Conservation (phyloP, 75 land plant genomes). For the Larix kaempferi region DNA sequence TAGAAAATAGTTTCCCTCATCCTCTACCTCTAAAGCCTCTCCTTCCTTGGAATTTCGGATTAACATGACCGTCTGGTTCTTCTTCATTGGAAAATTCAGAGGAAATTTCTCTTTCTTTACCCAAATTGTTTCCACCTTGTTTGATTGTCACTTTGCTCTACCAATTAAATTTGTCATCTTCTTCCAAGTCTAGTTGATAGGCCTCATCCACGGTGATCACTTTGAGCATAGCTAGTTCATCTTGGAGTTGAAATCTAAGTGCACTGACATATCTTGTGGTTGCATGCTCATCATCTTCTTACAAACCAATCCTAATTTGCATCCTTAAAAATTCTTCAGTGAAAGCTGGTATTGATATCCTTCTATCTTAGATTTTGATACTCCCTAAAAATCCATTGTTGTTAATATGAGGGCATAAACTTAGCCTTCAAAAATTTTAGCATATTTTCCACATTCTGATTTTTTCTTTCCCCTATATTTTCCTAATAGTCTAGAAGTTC, state of each 20-base stretch:
- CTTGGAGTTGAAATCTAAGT: background rate
- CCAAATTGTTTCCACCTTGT: too few species aligned
- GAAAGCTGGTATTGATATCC: background rate
- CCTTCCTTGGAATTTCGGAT: background rate
- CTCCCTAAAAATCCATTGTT: background rate
- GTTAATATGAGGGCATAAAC: too few species aligned
- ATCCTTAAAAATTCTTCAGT: background rate
- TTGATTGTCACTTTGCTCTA: too few species aligned
- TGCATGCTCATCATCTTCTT: background rate
- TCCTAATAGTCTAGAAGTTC: background rate
- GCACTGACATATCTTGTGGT: background rate
- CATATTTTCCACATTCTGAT: background rate
- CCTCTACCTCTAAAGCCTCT: background rate
- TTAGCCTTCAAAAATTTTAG: background rate
- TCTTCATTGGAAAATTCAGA: background rate
- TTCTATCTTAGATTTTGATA: background rate
- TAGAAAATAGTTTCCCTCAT: background rate
- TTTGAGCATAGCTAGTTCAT: background rate
- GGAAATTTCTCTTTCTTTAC: too few species aligned
- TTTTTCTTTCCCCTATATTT: background rate
- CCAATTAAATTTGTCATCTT: too few species aligned
- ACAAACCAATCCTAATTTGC: background rate
- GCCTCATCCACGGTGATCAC: too few species aligned
- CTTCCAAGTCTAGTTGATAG: too few species aligned
- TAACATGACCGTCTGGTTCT: background rate